Evolutionary conservation across 2,329 filamentous ascomycete genomes (phyloP), one percentile per base, ranked within the genome.

Genomic region (Herpotrichia juniperi): DNA sequence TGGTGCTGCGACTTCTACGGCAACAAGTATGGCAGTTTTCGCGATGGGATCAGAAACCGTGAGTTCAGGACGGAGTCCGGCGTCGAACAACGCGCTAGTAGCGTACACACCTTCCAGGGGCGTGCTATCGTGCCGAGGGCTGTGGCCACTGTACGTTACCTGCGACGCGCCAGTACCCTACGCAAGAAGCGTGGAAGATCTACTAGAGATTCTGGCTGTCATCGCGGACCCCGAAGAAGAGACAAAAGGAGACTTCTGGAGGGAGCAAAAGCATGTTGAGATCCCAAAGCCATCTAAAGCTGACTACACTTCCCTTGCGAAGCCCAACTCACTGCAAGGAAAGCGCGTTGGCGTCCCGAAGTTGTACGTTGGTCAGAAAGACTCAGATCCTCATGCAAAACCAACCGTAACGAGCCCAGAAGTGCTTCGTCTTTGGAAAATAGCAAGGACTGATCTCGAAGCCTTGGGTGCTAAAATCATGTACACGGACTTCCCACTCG

Each of bases 51-150:
- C 74, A 2, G 83, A 86, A 62, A 83, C 83, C 0, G 80, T 85
- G 0, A 82, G 79, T 0, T 83, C 81, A 0, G 83, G 83, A 0
- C 73, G 83, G 2, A 80, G 79, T 2, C 83, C 83, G 0, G 82
- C 82, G 1, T 82, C 78, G 0, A 85, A 85, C 55, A 85, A 85
- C 59, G 79, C 74, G 0, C 64, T 85, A 2, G 74, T 85, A 0
- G 81, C 78, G 0, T 85, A 85, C 48, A 82, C 83, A 0, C 82
- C 83, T 0, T 84, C 81, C 0, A 74, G 79, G 32, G 81, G 81
- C 0, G 54, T 81, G 0, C 70, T 86, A 14, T 78, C 81, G 1
- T 76, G 78, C 8, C 74, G 81, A 1, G 83, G 83, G 0, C 67
- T 79, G 5, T 84, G 81, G 77, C 82, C 83, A 2, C 65, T 86